A percentile compares a stretch with the other conserved stretches of the same genome.
These are phyloP conservation scores for Gracilaria domingensis DNA, from an alignment of 23 red algal genomes.

Conservation along the genomic window DNA sequence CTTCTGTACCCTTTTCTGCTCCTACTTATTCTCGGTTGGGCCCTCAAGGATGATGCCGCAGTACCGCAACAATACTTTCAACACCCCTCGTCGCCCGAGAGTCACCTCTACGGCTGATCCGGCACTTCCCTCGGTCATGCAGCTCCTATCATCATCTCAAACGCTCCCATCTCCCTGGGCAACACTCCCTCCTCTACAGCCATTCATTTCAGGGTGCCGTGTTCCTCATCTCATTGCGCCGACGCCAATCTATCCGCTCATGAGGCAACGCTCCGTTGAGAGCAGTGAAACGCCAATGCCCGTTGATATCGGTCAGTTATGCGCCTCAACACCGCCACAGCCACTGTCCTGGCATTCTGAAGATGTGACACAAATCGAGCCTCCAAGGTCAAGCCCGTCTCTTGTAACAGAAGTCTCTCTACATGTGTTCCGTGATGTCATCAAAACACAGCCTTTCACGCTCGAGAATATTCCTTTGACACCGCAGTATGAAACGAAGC, in stretches of 20 bases:
- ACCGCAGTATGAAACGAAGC: neutral
- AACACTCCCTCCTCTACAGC: neutral
- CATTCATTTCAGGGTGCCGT: neutral
- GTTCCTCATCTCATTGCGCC: neutral
- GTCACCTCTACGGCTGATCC: neutral
- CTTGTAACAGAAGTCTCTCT: neutral
- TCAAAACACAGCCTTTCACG: no score
- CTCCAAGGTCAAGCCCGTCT: neutral
- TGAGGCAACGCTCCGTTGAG: neutral
- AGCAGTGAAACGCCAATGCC: neutral
- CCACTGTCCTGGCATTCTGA: neutral
- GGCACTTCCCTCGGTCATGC: neutral
- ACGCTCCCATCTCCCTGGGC: neutral
- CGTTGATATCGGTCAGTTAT: neutral
- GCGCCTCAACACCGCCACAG: neutral
- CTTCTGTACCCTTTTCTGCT: no score
- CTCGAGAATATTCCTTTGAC: neutral
- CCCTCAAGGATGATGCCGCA: neutral
- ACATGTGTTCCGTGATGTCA: neutral
- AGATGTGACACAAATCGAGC: neutral
- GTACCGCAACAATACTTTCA: neutral
- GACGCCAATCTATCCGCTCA: neutral
- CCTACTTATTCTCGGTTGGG: no score
- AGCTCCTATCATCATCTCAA: neutral
- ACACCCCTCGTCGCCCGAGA: neutral